Evolutionary conservation across 371 early-diverging fungal genomes (phyloP), one percentile per base, ranked within the genome.

Genomic region (Batkoa obscura): DNA sequence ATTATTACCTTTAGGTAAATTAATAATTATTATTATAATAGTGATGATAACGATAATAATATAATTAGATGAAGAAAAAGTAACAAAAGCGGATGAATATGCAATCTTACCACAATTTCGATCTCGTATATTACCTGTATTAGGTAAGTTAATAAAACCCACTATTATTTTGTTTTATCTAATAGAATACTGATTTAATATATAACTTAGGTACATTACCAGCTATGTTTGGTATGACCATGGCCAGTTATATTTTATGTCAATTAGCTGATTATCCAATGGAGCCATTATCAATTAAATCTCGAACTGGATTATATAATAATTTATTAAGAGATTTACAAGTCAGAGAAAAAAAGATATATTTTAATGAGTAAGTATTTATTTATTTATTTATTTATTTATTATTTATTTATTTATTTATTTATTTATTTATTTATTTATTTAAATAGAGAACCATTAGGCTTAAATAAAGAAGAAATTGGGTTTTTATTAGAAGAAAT

Each of bases 191-290:
- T 23, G 23, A 23, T 23, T 23, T 23, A 23, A 23, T 23, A 23
- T 23, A 23, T 23, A 23, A 23, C 23, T 23, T 23, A 23, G 82
- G 86, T 32, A 88, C 94, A 0, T 67, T 95, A 37, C 93, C 95
- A 0, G 90, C 91, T 13, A 81, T 94, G 66, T 95, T 93, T 70
- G 95, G 94, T 15, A 84, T 83, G 72, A 71, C 88, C 9, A 82
- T 95, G 69, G 93, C 90, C 2, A 81, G 88, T 0, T 80, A 83
- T 60, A 83, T 89, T 10, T 69, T 88, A 33, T 78, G 85, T 17
- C 73, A 75, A 55, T 66, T 95, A n/a, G 83, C 87, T 2, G 74
- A 76, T 1, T 85, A 79, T 64, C 74, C 76, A 13, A 75, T 79
- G 6, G 81, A 86, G 36, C 92, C 93, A 1, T 64, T 94, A 39